Conservation (phyloP, 805 yeast genomes). For the Schwanniomyces yamadae region DNA sequence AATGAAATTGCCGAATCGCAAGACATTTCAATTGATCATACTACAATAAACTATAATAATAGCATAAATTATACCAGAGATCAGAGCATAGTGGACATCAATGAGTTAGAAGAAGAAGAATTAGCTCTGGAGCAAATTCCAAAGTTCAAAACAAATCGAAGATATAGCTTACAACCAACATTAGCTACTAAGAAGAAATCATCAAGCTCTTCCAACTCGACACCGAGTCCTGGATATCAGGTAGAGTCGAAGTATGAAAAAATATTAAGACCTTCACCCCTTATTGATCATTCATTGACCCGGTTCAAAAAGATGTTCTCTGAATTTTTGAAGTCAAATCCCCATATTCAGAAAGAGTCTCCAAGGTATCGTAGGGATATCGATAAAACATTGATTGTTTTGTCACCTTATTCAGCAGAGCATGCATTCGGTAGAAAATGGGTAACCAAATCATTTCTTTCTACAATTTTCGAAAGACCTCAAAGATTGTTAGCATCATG, state of each 20-base stretch:
- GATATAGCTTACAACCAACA: slow-evolving; percentile 28
- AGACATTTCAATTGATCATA: slow-evolving; percentile 43
- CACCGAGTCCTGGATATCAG: slow-evolving; percentile 4
- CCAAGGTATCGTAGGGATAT: slow-evolving; percentile 32
- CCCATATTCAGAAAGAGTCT: slow-evolving; percentile 40
- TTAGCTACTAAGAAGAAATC: slow-evolving; percentile 14
- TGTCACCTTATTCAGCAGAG: slow-evolving; percentile 68
- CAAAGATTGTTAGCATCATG: slow-evolving; percentile 74
- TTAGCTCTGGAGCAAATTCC: slow-evolving; percentile 34
- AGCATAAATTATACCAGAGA: slow-evolving; percentile 29
- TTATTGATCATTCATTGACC: slow-evolving; percentile 33
- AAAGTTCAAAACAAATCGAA: slow-evolving; percentile 33
- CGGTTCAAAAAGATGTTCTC: slow-evolving; percentile 44
- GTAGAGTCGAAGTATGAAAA: slow-evolving; percentile 24
- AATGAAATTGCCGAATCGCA: slow-evolving; percentile 32
- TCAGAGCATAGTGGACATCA: slow-evolving; percentile 32
- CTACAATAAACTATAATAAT: slow-evolving; percentile 26
- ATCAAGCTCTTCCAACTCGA: background rate
- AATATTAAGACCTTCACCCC: slow-evolving; percentile 32
- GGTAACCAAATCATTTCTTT: slow-evolving; percentile 65
- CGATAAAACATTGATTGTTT: slow-evolving; percentile 56
- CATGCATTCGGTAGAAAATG: slow-evolving; percentile 76
- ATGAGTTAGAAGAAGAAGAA: slow-evolving; percentile 37
- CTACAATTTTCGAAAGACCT: slow-evolving; percentile 80
- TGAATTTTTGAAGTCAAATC: slow-evolving; percentile 41